These are phyloP conservation scores for Periconia sp. DNA, from an alignment of 2,329 filamentous ascomycete species.

Conservation along the genomic window DNA sequence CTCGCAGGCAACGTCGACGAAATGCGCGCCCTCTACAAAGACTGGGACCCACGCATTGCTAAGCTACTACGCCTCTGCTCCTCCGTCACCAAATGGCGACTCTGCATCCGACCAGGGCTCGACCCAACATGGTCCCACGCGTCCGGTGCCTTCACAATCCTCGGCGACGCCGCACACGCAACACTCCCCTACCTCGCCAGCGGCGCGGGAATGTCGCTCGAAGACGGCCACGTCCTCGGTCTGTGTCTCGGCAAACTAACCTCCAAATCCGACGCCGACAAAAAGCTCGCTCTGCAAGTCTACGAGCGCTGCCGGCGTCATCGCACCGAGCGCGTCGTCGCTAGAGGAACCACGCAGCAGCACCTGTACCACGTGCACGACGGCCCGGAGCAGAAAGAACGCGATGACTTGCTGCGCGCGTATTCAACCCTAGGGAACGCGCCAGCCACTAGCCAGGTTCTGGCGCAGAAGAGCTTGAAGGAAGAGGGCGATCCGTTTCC, in stretches of 20 bases:
- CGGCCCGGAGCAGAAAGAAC: slow-evolving; percentile 57
- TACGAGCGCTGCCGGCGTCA: slow-evolving; percentile 62
- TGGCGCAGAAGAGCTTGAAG: slow-evolving; percentile 20
- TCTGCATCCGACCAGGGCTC: slow-evolving; percentile 59
- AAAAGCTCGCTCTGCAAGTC: slow-evolving; percentile 43
- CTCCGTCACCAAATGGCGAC: slow-evolving; percentile 62
- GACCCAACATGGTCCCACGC: slow-evolving; percentile 59
- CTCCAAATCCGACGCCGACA: slow-evolving; percentile 39
- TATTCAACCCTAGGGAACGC: slow-evolving; percentile 32
- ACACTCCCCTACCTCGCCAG: slow-evolving; percentile 64
- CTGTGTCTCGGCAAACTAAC: slow-evolving; percentile 55
- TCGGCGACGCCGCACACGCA: slow-evolving; percentile 67
- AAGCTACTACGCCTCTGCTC: slow-evolving; percentile 61
- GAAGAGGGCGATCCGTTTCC: slow-evolving; percentile 37
- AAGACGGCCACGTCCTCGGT: slow-evolving; percentile 61
- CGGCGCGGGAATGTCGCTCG: slow-evolving; percentile 62
- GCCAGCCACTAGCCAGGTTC: slow-evolving; percentile 18
- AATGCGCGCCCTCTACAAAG: slow-evolving; percentile 56
- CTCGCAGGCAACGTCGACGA: slow-evolving; percentile 56
- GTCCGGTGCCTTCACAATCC: slow-evolving; percentile 58
- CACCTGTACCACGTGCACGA: slow-evolving; percentile 64
- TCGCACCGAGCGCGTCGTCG: slow-evolving; percentile 62
- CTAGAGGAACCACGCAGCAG: slow-evolving; percentile 63
- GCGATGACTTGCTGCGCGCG: slow-evolving; percentile 45
- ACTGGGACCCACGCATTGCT: slow-evolving; percentile 58